Base-by-base conservation (phyloP, 176 grass and related monocot species). In the Eragrostis curvula region DNA sequence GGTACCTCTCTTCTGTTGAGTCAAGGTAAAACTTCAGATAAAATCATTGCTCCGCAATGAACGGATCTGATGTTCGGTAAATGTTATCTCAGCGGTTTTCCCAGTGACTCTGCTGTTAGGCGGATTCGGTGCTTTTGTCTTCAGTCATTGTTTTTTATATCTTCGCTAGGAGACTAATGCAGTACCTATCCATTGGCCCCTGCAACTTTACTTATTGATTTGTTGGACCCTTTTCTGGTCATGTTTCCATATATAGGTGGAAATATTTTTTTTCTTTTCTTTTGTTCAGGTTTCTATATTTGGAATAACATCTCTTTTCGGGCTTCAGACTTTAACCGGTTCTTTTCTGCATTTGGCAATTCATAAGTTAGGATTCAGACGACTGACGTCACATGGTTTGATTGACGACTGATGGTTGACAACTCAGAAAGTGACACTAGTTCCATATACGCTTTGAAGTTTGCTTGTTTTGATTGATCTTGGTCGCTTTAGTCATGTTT, bases 321-420 rank as follows among this genome's bases (percentile, higher is more conserved):
- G 17, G 58, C 24, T 61, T 61, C 11, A 61, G 58, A 11, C 12
- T 28, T 61, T 28, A 13, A 36, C 46, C 15, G 9, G 24, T 71
- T 71, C 3, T 42, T 75, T 81, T 53, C 64, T 85, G 52, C 53
- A 46, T 85, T 85, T 81, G 13, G 49, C 23, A 15, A 61, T 24
- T 61, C 8, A 17, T 39, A 48, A 28, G 0, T 48, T 68, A 47
- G 51, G 17, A 21, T 48, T 57, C 39, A 8, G 42, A 41, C 36
- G 83, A 17, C 40, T 60, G 57, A 13, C 23, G 23, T 60, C 23
- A 60, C 6, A 60, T 60, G 24, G 23, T 27, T 13, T 12, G 24
- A 27, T 13, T 24, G 57, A 60, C 18, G 57, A 6, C 23, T 60
- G 57, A 59, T 27, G 57, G 8, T 23, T 60, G 57, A 59, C 24